Conservation (phyloP, 345 rosid genomes). For the Fremontodendron californicum region DNA sequence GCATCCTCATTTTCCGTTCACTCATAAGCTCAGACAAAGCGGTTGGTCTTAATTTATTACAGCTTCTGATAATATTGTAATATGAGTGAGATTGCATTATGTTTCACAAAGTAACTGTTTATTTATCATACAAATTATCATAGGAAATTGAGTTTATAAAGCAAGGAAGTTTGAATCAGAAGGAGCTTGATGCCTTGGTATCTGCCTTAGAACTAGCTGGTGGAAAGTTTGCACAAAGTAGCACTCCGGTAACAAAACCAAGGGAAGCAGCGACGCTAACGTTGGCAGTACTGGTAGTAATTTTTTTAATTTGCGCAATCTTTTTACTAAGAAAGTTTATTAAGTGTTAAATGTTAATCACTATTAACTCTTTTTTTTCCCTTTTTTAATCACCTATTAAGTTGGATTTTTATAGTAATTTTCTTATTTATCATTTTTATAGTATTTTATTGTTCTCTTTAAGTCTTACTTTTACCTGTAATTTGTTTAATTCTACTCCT, state of each 20-base stretch:
- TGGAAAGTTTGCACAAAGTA: slow-evolving; percentile 40
- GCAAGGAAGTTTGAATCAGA: slow-evolving; percentile 62
- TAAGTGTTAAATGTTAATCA: slow-evolving; percentile 21
- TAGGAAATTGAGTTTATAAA: slow-evolving; percentile 95
- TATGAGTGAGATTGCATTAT: neutral
- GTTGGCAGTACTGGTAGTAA: neutral
- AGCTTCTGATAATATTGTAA: neutral
- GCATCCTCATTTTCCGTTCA: slow-evolving; percentile 73
- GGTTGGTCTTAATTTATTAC: slow-evolving; percentile 35
- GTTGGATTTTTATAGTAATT: too few relatives aligned
- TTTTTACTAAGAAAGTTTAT: slow-evolving; percentile 65
- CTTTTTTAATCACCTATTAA: neutral
- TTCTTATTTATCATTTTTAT: too few relatives aligned
- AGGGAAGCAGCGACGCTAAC: slow-evolving; percentile 23
- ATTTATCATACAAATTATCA: slow-evolving; percentile 9
- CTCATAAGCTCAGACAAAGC: slow-evolving; percentile 72
- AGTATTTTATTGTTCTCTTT: neutral
- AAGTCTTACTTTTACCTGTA: neutral
- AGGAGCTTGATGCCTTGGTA: slow-evolving; percentile 85
- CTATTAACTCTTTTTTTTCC: neutral
- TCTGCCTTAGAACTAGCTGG: slow-evolving; percentile 68
- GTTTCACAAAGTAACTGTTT: neutral
- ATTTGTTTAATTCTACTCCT: neutral
- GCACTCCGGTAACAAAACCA: slow-evolving; percentile 32
- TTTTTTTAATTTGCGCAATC: slow-evolving; percentile 62